Percentiles rank a stretch among this genome's conserved stretches.
phyloP scores from a whole-genome alignment of 2,329 filamentous ascomycete genomes.

The Penicillium sclerotiorum region DNA sequence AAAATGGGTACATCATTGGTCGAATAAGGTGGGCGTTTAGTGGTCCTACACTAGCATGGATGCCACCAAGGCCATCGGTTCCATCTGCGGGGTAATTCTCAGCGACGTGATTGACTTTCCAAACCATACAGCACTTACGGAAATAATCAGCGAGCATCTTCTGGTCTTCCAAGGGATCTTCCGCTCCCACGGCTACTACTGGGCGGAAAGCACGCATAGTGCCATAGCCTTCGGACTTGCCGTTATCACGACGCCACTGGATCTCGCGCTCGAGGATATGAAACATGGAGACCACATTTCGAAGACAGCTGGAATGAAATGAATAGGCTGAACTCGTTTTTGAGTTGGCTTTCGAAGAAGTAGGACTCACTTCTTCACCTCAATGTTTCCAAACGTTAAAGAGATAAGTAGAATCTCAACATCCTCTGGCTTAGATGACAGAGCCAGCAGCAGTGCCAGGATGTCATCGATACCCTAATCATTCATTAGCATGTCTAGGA shows the following conservation, averaged over 20 bases:
- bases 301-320: constrained; percentile 65
- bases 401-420: constrained; percentile 84
- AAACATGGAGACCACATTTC: constrained; percentile 88
- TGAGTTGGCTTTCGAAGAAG: neutral
- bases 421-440: constrained; percentile 79
- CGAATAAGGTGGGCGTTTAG: neutral
- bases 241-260: constrained; percentile 74
- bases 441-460: constrained; percentile 81
- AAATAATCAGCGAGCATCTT: constrained; percentile 82
- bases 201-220: constrained; percentile 73
- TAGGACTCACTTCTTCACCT: constrained; percentile 69
- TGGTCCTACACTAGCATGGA: constrained; percentile 57
- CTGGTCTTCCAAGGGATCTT: constrained; percentile 82
- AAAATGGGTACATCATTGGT: too few species aligned
- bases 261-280: constrained; percentile 89
- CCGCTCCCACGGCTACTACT: constrained; percentile 81
- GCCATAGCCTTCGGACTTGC: constrained; percentile 70
- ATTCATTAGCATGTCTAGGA: neutral
- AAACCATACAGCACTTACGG: constrained; percentile 58
- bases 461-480: constrained; percentile 80
- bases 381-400: constrained; percentile 91
- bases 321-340: constrained; percentile 2
- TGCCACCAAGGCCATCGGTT: constrained; percentile 73
- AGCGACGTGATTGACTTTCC: neutral
- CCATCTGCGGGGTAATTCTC: constrained; percentile 59